A percentile compares a stretch with the other conserved stretches of the same genome.
Evolutionary conservation across 2,329 filamentous ascomycete genomes (phyloP).

Genomic region (Tolypocladium sp.): DNA sequence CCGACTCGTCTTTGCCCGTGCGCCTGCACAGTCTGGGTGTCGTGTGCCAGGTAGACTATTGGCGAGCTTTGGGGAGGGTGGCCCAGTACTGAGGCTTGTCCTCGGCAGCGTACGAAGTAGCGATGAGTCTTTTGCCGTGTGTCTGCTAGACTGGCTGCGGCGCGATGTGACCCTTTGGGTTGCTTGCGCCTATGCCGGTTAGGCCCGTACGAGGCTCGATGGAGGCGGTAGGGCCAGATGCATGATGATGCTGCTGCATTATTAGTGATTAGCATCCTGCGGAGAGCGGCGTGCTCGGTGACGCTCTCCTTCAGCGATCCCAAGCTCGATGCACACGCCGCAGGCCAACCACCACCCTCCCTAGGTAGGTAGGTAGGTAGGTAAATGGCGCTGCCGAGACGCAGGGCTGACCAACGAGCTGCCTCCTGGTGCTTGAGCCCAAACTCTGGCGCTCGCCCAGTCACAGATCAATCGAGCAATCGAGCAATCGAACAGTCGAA

Average conservation of each 20-base stretch:
- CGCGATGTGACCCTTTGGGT: no score
- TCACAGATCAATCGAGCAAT: background rate
- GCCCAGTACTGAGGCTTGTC: background rate
- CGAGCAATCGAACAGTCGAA: background rate
- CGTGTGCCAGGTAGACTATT: background rate
- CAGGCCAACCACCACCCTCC: background rate
- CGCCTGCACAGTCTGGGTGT: no score
- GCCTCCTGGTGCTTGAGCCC: background rate
- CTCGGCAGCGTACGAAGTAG: background rate
- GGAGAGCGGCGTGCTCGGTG: background rate
- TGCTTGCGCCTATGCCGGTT: no score
- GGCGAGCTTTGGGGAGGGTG: background rate
- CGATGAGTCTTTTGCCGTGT: background rate
- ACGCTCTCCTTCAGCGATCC: background rate
- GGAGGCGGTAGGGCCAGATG: background rate
- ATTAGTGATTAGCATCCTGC: background rate
- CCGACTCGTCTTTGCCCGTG: no score
- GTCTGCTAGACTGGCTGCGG: background rate
- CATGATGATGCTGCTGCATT: background rate
- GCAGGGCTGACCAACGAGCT: background rate
- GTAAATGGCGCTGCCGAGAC: background rate
- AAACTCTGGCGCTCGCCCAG: background rate
- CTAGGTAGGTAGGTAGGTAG: no score
- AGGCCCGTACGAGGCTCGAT: background rate
- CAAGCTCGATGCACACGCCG: background rate